Evolutionary conservation across 2,329 filamentous ascomycete species (phyloP), one percentile per base, ranked within the genome.

Genomic region (Catunica adiposa): DNA sequence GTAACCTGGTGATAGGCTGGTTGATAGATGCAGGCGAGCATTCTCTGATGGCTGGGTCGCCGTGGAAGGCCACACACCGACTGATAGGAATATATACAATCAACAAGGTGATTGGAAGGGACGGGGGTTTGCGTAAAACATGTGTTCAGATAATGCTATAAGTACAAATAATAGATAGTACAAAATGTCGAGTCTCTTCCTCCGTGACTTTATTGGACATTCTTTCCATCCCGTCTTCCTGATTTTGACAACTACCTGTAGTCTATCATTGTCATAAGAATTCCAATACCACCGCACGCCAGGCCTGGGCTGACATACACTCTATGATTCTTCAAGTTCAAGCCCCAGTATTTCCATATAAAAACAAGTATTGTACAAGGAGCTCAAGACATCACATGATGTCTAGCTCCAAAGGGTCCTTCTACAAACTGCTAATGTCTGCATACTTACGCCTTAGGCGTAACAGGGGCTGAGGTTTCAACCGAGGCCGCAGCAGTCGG

Each of bases 401-500:
- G 20, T 44, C 40, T 17, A 22, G 20, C 14, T 44, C 40, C 40
- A 44, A 34, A 34, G 29, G n/a, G 29, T 34, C 29, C 29, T 5
- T 11, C 29, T n/a, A 44, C 15, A n/a, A 7, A 2, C 40, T 5
- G 8, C 15, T 22, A 17, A 17, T 17, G n/a, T 7, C 34, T n/a
- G n/a, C 23, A 11, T 9, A 26, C 40, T 37, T 56, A 56, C 23
- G 53, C 34, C 51, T 54, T 57, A 31, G 57, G 20, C 4, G 29
- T 15, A 20, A 56, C 47, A 22, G 14, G 42, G 25, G 53, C 14
- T 47, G 17, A 26, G 53, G 40, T 44, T 37, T 53, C 38, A 9
- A 46, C 42, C 47, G 58, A 29, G 47, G 50, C 55, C 52, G 58
- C 56, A 26, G 17, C 54, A 34, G 51, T 57, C 17, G 51, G 46